Evolutionary conservation across 1,284 basidiomycete genomes (phyloP).

Genomic region (Tilletia walkeri): DNA sequence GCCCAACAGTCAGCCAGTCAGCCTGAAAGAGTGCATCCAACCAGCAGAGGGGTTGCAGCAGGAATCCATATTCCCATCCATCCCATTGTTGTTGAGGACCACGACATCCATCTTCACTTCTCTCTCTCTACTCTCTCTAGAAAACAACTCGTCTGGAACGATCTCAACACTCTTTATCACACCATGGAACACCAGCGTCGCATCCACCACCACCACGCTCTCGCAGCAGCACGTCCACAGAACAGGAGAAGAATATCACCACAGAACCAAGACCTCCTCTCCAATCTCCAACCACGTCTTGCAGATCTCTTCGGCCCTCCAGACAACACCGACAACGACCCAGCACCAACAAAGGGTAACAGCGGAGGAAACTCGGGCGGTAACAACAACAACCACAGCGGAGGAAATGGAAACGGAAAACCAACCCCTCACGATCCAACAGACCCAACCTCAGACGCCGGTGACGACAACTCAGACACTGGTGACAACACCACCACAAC

Average conservation of each 20-base stretch:
- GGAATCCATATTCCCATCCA: background rate
- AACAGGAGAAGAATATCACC: background rate
- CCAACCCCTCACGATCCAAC: background rate
- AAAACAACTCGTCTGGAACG: slow-evolving; percentile 2
- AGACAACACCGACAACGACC: background rate
- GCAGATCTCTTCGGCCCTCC: background rate
- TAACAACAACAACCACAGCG: background rate
- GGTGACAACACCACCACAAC: slow-evolving; percentile 20
- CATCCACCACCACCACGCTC: slow-evolving; percentile 13
- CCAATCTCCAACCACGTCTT: background rate
- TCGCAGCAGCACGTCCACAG: background rate
- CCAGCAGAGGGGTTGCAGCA: no score
- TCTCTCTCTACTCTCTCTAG: slow-evolving; percentile 1
- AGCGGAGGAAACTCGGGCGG: background rate
- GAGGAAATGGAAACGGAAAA: background rate
- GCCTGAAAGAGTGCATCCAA: no score
- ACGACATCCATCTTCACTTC: background rate
- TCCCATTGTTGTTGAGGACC: background rate
- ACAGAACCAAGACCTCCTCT: slow-evolving; percentile 1
- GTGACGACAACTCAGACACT: slow-evolving; percentile 24
- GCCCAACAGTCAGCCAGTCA: no score
- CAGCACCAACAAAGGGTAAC: background rate
- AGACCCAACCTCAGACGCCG: slow-evolving; percentile 6
- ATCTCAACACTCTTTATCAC: slow-evolving; percentile 2
- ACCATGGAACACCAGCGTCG: slow-evolving; percentile 1